A percentile compares a stretch with the other conserved stretches of the same genome.
These are phyloP conservation scores for Yamadazyma triangularis DNA, from an alignment of 1,139 yeast genomes.

Conservation along the genomic window DNA sequence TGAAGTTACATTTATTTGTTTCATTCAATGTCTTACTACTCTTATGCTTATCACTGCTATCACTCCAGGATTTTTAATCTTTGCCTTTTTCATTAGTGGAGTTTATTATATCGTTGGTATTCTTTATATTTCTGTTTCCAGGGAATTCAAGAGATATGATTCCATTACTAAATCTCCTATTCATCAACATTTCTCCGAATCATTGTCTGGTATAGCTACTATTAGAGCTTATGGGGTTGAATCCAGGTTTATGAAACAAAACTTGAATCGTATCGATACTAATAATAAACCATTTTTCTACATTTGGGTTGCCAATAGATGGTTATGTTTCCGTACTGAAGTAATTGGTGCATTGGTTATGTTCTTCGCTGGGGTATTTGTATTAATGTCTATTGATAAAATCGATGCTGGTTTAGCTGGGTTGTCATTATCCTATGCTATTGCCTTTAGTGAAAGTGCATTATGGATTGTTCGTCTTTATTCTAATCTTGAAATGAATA, in stretches of 20 bases:
- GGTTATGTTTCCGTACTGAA: slow-evolving; percentile 86
- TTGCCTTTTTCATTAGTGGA: slow-evolving; percentile 62
- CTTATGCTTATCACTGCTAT: slow-evolving; percentile 70
- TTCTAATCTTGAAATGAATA: slow-evolving; percentile 86
- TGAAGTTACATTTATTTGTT: slow-evolving; percentile 65
- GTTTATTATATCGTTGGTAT: slow-evolving; percentile 70
- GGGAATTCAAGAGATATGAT: slow-evolving; percentile 89
- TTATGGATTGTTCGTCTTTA: slow-evolving; percentile 90
- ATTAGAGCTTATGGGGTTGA: slow-evolving; percentile 97
- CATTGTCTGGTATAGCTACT: slow-evolving; percentile 86
- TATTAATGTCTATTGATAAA: slow-evolving; percentile 55
- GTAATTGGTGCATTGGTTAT: slow-evolving; percentile 80
- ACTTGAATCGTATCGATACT: slow-evolving; percentile 71
- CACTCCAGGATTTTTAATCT: slow-evolving; percentile 79
- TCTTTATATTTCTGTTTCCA: slow-evolving; percentile 74
- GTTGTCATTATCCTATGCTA: slow-evolving; percentile 86
- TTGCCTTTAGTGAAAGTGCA: slow-evolving; percentile 83
- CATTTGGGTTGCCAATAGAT: slow-evolving; percentile 93
- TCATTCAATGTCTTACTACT: slow-evolving; percentile 66
- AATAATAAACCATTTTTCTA: slow-evolving; percentile 92
- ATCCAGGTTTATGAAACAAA: slow-evolving; percentile 76
- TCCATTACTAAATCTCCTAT: slow-evolving; percentile 91
- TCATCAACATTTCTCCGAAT: slow-evolving; percentile 93
- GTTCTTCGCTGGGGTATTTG: slow-evolving; percentile 77
- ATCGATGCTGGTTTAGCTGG: slow-evolving; percentile 96